phyloP scores from a whole-genome alignment of 257 asterid species.

The Solanum pinnatisectum region DNA sequence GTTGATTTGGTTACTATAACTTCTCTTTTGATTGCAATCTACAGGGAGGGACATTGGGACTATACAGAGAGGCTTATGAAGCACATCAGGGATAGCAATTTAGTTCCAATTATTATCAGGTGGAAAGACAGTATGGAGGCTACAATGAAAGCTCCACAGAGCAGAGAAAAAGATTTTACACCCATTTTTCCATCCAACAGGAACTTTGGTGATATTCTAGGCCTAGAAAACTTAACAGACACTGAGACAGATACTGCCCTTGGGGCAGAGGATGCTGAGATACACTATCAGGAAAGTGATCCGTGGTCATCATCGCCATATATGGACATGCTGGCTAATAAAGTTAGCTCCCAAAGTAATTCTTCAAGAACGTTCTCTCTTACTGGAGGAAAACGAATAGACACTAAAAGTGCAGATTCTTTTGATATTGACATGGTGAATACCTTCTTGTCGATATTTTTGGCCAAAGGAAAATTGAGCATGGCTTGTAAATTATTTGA shows the following conservation, averaged over 20 bases:
- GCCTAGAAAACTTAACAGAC: slow-evolving; percentile 13
- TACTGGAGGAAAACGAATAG: slow-evolving; percentile 52
- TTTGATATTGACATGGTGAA: slow-evolving; percentile 84
- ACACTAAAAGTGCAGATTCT: slow-evolving; percentile 54
- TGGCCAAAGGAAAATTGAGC: slow-evolving; percentile 85
- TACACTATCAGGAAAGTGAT: slow-evolving; percentile 25
- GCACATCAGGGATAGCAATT: slow-evolving; percentile 57
- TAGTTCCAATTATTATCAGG: slow-evolving; percentile 60
- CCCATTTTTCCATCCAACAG: slow-evolving; percentile 53
- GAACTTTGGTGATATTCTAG: slow-evolving; percentile 45
- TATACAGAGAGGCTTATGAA: slow-evolving; percentile 63
- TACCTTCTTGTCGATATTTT: slow-evolving; percentile 73
- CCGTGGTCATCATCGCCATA: slow-evolving; percentile 95
- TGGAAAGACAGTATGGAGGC: slow-evolving; percentile 85
- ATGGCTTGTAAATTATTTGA: slow-evolving; percentile 86
- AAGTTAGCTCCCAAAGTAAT: slow-evolving; percentile 13
- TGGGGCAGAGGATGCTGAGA: slow-evolving; percentile 10
- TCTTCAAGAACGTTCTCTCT: slow-evolving; percentile 25
- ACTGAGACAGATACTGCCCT: slow-evolving; percentile 1
- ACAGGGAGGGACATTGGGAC: slow-evolving; percentile 65
- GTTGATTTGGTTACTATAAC: slow-evolving; percentile 79
- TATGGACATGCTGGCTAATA: slow-evolving; percentile 69
- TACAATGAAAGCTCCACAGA: slow-evolving; percentile 45
- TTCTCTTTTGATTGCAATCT: slow-evolving; percentile 54
- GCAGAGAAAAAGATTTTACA: slow-evolving; percentile 56